A percentile compares a stretch with the other conserved stretches of the same genome.
Evolutionary conservation across 2,329 filamentous ascomycete species (phyloP).

Genomic region (Xylariaceae sp.): DNA sequence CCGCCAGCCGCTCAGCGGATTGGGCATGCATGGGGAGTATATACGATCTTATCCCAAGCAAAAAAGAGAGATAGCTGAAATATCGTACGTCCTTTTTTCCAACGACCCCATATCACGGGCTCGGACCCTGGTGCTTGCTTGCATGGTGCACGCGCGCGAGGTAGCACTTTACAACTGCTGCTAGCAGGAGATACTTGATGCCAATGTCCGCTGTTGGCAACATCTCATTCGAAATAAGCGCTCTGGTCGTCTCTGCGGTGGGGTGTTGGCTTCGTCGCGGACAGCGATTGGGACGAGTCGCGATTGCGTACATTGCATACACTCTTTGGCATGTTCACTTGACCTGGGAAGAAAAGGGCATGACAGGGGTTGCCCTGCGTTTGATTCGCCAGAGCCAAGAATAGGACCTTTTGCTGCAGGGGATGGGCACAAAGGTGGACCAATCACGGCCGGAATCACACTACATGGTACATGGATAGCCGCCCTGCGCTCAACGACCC

Average conservation of each 20-base stretch:
- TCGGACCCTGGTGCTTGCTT: no score
- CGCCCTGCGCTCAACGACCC: slow-evolving; percentile 18
- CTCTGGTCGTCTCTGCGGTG: slow-evolving; percentile 21
- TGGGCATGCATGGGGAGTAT: no score
- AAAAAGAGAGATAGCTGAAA: no score
- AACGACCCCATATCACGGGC: no score
- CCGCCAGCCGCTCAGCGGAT: no score
- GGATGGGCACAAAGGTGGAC: slow-evolving; percentile 11
- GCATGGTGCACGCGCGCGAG: no score
- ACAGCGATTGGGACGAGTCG: slow-evolving; percentile 20
- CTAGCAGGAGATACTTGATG: slow-evolving; percentile 12
- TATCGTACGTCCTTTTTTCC: no score
- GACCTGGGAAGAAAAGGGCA: slow-evolving; percentile 8
- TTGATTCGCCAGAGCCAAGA: slow-evolving; percentile 25
- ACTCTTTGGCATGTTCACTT: slow-evolving; percentile 7
- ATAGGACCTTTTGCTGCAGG: slow-evolving; percentile 24
- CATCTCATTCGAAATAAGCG: slow-evolving; percentile 24
- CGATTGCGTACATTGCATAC: slow-evolving; percentile 9
- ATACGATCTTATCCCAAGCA: no score
- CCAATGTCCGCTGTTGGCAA: slow-evolving; percentile 13
- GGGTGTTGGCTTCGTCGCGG: slow-evolving; percentile 19
- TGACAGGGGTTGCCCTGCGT: slow-evolving; percentile 6
- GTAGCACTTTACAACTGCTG: no score
- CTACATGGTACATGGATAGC: slow-evolving; percentile 17
- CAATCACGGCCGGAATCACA: slow-evolving; percentile 27